Evolutionary conservation across 2,329 filamentous ascomycete species (phyloP), one percentile per base, ranked within the genome.

Genomic region (Pyrenophora tritici-repentis): DNA sequence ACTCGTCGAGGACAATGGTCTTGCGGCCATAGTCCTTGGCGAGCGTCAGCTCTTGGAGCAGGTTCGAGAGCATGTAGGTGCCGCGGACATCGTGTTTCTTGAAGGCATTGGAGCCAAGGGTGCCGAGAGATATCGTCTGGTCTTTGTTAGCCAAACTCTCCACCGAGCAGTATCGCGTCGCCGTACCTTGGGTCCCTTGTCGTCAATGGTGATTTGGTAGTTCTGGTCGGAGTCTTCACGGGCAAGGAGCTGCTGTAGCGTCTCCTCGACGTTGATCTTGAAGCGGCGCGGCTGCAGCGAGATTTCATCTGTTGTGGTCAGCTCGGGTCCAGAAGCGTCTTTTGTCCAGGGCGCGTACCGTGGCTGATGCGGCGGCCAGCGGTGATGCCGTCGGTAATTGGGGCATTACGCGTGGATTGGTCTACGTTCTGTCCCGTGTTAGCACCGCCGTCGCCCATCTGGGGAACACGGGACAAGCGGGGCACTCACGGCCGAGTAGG

Each of bases 151-250:
- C 55, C 18, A 17, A 14, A 3, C 14, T 34, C 16, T 22, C 9
- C 8, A 10, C 13, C 13, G 36, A 26, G 36, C 38, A 37, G 26
- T 47, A 44, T 38, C 9, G n/a, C 17, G 20, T 37, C 68, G 58
- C 3, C 68, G 58, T 73, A 88, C 89, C 82, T 97, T 99, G 42
- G 94, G 93, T 0, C 94, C 94, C 58, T 85, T 83, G 76, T 99
- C 94, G 70, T 97, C 94, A 65, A 97, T 96, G 24, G 94, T 99
- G 73, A 99, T 99, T 74, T 97, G 92, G 81, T 91, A 90, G 74
- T 99, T 97, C 49, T 84, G 81, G 75, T 99, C 92, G 24, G 92
- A 95, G 69, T 99, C 94, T 74, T 99, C 94, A 61, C 93, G 88
- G 32, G 85, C 84, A 55, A 91, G 81, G 37, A 99, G 81, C 52